phyloP scores from a whole-genome alignment of 2,329 filamentous ascomycete genomes.

The Pezicula rhizophila region DNA sequence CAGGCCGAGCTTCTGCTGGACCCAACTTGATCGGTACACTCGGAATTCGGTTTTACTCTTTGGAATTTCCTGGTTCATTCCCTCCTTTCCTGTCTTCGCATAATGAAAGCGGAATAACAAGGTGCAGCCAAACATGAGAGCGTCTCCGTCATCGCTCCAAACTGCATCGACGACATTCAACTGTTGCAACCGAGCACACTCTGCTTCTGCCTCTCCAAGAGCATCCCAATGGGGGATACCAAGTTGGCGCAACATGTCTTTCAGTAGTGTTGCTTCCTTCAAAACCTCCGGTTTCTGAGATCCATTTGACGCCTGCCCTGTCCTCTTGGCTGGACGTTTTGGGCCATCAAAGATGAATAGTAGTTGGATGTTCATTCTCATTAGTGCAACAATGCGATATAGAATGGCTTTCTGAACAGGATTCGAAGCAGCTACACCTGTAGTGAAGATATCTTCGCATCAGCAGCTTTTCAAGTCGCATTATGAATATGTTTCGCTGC shows the following conservation, averaged over 20 bases:
- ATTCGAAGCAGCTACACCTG: constrained; percentile 34
- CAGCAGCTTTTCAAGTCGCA: background rate
- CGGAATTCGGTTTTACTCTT: constrained; percentile 1
- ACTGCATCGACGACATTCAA: constrained; percentile 82
- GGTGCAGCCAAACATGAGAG: constrained; percentile 76
- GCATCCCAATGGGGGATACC: constrained; percentile 78
- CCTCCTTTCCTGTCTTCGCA: background rate
- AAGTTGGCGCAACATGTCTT: constrained; percentile 35
- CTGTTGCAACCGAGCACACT: constrained; percentile 78
- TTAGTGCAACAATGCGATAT: constrained; percentile 72
- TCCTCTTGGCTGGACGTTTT: constrained; percentile 78
- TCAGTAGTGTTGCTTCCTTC: constrained; percentile 8
- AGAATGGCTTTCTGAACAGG: constrained; percentile 45
- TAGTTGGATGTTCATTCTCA: constrained; percentile 68
- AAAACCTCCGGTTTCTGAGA: too few relatives aligned
- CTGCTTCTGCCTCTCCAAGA: constrained; percentile 88
- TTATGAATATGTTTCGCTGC: too few relatives aligned
- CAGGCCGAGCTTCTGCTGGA: background rate
- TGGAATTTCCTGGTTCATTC: background rate
- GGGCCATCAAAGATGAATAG: constrained; percentile 83
- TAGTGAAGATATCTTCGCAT: background rate
- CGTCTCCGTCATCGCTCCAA: constrained; percentile 89
- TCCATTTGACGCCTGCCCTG: constrained; percentile 31
- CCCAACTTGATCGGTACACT: background rate
- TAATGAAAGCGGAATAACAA: constrained; percentile 29